Evolutionary conservation across 805 yeast species (phyloP).

Genomic region (Clavispora carvajalis): DNA sequence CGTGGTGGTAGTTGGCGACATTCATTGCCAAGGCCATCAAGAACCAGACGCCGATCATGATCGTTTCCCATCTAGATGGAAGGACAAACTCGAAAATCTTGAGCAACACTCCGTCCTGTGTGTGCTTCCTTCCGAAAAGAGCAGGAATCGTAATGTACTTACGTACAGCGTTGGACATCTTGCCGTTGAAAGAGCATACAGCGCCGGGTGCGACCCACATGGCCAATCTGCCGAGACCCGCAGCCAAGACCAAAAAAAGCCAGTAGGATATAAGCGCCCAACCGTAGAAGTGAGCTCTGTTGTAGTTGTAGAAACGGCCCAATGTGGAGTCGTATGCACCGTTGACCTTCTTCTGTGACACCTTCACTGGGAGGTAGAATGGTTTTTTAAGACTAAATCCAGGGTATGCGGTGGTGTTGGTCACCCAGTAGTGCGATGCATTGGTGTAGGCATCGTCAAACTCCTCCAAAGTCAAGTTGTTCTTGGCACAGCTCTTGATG

Average conservation of each 20-base stretch:
- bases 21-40: constrained; percentile 26
- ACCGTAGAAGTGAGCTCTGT: constrained; percentile 38
- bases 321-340: constrained; percentile 24
- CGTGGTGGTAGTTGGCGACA: constrained; percentile 22
- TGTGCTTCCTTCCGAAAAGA: constrained; percentile 22
- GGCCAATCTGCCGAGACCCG: constrained; percentile 27
- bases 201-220: constrained; percentile 20
- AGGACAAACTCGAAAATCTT: constrained; percentile 21
- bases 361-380: constrained; percentile 33
- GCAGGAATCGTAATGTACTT: constrained; percentile 32
- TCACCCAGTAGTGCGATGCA: constrained; percentile 35
- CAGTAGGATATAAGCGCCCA: constrained; percentile 25
- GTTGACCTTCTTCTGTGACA: constrained; percentile 15
- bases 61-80: constrained; percentile 50
- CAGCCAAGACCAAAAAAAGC: constrained; percentile 25
- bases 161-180: constrained; percentile 18
- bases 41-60: constrained; percentile 38
- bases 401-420: constrained; percentile 25
- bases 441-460: constrained; percentile 34
- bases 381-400: constrained; percentile 24
- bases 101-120: constrained; percentile 9
- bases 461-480: constrained; percentile 24
- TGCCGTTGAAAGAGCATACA: constrained; percentile 10
- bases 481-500: constrained; percentile 8
- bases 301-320: constrained; percentile 25